Percentiles rank a stretch among this genome's conserved stretches.
These are phyloP conservation scores for Neoascochyta sp. DNA, from an alignment of 2,329 filamentous ascomycete species.

Conservation along the genomic window DNA sequence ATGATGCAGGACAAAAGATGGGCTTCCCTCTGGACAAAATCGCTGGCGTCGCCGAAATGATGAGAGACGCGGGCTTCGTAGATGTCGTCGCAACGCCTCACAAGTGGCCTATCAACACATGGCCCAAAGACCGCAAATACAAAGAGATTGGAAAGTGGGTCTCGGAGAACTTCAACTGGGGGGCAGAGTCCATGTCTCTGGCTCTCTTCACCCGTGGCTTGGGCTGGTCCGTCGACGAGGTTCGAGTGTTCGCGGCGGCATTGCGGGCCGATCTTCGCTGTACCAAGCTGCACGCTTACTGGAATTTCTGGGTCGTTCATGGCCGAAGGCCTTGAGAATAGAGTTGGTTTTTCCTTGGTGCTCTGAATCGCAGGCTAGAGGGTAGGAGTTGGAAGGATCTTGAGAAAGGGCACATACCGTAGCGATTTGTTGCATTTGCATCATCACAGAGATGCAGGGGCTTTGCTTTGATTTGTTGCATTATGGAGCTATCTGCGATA, in stretches of 20 bases:
- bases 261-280: conserved; percentile 21
- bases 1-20: conserved; percentile 8
- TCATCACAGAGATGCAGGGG: too few species aligned
- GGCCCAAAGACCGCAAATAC: conserved; percentile 16
- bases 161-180: conserved; percentile 14
- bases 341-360: too few species aligned
- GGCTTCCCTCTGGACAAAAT: conserved; percentile 41
- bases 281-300: conserved; percentile 18
- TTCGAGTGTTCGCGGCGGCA: conserved; percentile 37
- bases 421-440: too few species aligned
- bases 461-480: too few species aligned
- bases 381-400: too few species aligned
- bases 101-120: conserved; percentile 15
- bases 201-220: conserved; percentile 42
- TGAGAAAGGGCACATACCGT: too few species aligned
- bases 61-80: conserved; percentile 44
- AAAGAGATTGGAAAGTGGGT: conserved; percentile 16
- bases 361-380: too few species aligned
- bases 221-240: conserved; percentile 43
- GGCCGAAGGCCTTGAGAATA: conserved; percentile 11
- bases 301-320: conserved; percentile 14
- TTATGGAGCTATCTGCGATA: too few species aligned
- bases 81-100: conserved; percentile 35
- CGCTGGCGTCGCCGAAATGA: conserved; percentile 37
- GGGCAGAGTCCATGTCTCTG: conserved; percentile 43